phyloP scores from a whole-genome alignment of 1,284 basidiomycete genomes.

The Ceratobasidium sp. region DNA sequence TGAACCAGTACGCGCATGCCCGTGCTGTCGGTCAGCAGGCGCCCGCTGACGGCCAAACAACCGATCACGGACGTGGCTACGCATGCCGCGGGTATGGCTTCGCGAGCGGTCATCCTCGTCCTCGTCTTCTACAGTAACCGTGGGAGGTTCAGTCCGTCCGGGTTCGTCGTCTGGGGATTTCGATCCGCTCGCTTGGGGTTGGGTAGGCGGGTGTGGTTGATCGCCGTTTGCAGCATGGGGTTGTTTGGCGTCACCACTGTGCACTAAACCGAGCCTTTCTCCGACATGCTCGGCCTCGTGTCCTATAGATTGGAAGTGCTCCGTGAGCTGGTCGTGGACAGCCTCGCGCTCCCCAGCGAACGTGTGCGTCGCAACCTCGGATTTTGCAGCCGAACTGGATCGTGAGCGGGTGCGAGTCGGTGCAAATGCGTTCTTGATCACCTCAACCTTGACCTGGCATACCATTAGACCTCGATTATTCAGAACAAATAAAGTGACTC shows the following conservation, averaged over 20 bases:
- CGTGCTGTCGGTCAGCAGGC: conserved; percentile 1
- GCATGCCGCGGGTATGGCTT: conserved; percentile 14
- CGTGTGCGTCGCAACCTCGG: not conserved
- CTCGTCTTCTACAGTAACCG: conserved; percentile 11
- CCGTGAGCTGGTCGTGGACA: conserved; percentile 17
- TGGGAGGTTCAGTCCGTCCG: not conserved
- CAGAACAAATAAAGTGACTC: conserved; percentile 49
- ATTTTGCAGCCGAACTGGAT: not conserved
- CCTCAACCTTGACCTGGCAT: conserved; percentile 69
- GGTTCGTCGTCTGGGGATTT: conserved; percentile 25
- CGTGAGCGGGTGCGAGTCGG: not conserved
- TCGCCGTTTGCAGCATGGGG: not conserved
- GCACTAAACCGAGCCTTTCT: conserved; percentile 22
- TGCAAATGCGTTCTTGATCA: conserved; percentile 61
- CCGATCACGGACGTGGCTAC: conserved; percentile 33
- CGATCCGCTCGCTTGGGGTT: conserved; percentile 3
- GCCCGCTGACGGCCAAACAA: conserved; percentile 25
- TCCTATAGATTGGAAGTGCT: conserved; percentile 13
- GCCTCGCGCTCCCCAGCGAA: conserved; percentile 18
- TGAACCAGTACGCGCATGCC: conserved; percentile 13
- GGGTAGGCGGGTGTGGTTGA: not conserved
- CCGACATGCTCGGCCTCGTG: conserved; percentile 30
- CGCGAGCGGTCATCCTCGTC: conserved; percentile 31
- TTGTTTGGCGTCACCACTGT: conserved; percentile 3
- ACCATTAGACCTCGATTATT: conserved; percentile 29